Evolutionary conservation across 345 rosid species (phyloP), one percentile per base, ranked within the genome.

Genomic region (Dipteronia sinensis): DNA sequence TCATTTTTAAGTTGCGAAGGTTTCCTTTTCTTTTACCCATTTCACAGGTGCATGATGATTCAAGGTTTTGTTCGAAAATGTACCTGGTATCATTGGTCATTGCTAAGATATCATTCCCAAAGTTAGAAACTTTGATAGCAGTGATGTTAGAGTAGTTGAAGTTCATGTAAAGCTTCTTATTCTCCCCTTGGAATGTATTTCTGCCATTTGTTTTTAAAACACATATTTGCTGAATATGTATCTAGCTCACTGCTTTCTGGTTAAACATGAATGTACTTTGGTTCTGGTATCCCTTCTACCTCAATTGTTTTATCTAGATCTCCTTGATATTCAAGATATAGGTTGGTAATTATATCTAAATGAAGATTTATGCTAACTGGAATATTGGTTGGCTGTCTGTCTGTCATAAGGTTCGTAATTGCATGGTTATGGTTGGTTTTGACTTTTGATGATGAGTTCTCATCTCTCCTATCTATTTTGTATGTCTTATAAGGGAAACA

Each of bases 71-170:
- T n/a, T n/a, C n/a, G n/a, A n/a, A n/a, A n/a, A n/a, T n/a, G n/a
- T n/a, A n/a, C n/a, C n/a, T n/a, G n/a, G n/a, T n/a, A n/a, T n/a
- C n/a, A n/a, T n/a, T n/a, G n/a, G n/a, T n/a, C n/a, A n/a, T n/a
- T n/a, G n/a, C n/a, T n/a, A n/a, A n/a, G n/a, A n/a, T n/a, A n/a
- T n/a, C n/a, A n/a, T n/a, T n/a, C n/a, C n/a, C n/a, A n/a, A n/a
- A 96, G 98, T 83, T 96, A 89, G 99, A 96, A 81, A 85, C 87
- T 65, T 83, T 91, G 83, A 90, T 91, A 75, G 78, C 87, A 84
- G 77, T 78, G 94, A 88, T 77, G 88, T 86, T 22, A 87, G 90
- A 78, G 98, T 91, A 87, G 87, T 85, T 67, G 99, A 94, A 77
- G 82, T 92, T 79, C 98, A 94, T 98, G 99, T 96, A 86, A 47